Conservation (phyloP, 2,329 filamentous ascomycete genomes). For the Aspergillus intermedius region DNA sequence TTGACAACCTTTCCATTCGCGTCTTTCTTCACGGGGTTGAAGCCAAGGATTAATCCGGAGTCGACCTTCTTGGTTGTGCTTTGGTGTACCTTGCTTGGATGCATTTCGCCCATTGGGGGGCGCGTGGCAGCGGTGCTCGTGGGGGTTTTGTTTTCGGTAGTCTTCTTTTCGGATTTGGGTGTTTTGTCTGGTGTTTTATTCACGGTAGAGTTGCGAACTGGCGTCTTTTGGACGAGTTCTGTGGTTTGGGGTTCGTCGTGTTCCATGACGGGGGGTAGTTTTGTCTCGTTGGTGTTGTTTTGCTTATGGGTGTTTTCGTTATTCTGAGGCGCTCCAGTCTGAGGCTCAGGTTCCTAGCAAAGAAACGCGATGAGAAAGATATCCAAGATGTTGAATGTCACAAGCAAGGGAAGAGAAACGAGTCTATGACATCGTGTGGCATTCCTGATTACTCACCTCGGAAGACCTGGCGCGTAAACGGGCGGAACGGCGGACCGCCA, state of each 20-base stretch:
- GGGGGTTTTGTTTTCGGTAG: slow-evolving; percentile 26
- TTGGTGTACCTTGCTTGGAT: slow-evolving; percentile 73
- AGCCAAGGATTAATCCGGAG: slow-evolving; percentile 74
- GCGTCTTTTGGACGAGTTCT: slow-evolving; percentile 6
- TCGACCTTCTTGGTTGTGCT: slow-evolving; percentile 70
- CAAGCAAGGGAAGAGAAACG: not conserved
- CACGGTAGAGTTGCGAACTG: slow-evolving; percentile 2
- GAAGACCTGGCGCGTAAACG: slow-evolving; percentile 30
- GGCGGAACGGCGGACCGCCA: slow-evolving; percentile 37
- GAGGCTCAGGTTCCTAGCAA: slow-evolving; percentile 15
- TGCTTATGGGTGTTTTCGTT: slow-evolving; percentile 1
- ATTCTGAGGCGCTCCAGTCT: slow-evolving; percentile 12
- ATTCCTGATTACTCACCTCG: slow-evolving; percentile 23
- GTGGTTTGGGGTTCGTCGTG: slow-evolving; percentile 31
- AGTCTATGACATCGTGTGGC: not conserved
- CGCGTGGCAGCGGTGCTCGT: slow-evolving; percentile 58
- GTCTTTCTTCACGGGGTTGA: slow-evolving; percentile 61
- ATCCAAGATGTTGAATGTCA: slow-evolving; percentile 1
- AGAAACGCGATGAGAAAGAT: not conserved
- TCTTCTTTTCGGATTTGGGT: slow-evolving; percentile 20
- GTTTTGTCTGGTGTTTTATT: slow-evolving; percentile 20
- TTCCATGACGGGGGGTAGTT: slow-evolving; percentile 43
- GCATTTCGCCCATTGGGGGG: slow-evolving; percentile 77
- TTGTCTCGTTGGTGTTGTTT: slow-evolving; percentile 10
- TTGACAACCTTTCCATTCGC: slow-evolving; percentile 30